phyloP scores from a whole-genome alignment of 1,284 basidiomycete species.

The Cryptococcus sp. region DNA sequence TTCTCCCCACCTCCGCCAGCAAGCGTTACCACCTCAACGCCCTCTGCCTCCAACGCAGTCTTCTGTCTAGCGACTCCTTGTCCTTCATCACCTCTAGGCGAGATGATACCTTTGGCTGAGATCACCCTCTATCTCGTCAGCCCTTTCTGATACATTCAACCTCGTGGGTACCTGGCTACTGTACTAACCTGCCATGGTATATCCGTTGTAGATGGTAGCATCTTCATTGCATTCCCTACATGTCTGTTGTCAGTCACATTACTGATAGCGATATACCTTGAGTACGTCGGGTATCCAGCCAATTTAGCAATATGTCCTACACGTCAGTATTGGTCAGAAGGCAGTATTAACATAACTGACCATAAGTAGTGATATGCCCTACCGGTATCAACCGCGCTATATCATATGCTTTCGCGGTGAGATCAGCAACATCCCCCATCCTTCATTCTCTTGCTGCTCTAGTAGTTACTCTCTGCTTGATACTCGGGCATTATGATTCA shows the following conservation, averaged over 20 bases:
- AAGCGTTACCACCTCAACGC: constrained; percentile 58
- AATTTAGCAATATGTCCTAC: constrained; percentile 74
- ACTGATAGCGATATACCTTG: constrained; percentile 43
- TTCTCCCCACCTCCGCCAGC: constrained; percentile 50
- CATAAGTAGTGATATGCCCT: constrained; percentile 43
- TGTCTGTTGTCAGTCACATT: constrained; percentile 50
- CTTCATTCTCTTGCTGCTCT: neutral
- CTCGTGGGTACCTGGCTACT: neutral
- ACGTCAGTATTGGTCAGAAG: neutral
- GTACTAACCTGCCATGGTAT: constrained; percentile 55
- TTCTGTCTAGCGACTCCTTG: constrained; percentile 63
- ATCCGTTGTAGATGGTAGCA: constrained; percentile 22
- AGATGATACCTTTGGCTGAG: constrained; percentile 54
- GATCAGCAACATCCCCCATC: constrained; percentile 37
- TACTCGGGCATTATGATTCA: no score
- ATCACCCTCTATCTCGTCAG: constrained; percentile 37
- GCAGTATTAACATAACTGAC: constrained; percentile 12
- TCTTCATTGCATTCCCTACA: constrained; percentile 61
- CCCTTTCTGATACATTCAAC: constrained; percentile 46
- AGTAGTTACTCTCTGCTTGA: no score
- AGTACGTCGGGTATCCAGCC: constrained; percentile 73
- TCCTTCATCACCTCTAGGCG: constrained; percentile 72
- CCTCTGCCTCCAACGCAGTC: constrained; percentile 64
- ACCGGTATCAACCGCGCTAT: constrained; percentile 35
- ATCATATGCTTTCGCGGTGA: constrained; percentile 43